Evolutionary conservation across 2,329 filamentous ascomycete species (phyloP).

Genomic region (Sporothrix protearum): DNA sequence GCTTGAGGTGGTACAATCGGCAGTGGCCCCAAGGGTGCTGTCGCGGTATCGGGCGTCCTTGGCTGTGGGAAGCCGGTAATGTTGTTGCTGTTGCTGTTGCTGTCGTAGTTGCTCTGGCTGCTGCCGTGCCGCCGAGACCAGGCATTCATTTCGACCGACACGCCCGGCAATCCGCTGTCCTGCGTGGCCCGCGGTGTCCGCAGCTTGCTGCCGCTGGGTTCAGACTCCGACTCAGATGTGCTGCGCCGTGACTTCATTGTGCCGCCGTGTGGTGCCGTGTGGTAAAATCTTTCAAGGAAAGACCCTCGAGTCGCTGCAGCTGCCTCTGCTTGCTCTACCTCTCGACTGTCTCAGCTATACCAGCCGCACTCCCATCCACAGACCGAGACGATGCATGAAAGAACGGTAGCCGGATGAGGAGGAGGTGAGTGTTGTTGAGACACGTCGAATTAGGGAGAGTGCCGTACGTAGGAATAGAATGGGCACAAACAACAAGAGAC

Average conservation of each 20-base stretch:
- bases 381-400: neutral
- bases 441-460: neutral
- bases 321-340: neutral
- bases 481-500: neutral
- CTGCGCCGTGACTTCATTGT: constrained; percentile 18
- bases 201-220: constrained; percentile 8
- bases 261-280: neutral
- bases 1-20: neutral
- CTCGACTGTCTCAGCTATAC: constrained; percentile 3
- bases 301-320: neutral
- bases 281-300: neutral
- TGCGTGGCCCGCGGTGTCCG: neutral
- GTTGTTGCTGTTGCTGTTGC: neutral
- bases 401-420: no score
- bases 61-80: neutral
- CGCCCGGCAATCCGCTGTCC: constrained; percentile 5
- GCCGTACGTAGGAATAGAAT: neutral
- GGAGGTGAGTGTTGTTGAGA: neutral
- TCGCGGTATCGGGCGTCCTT: neutral
- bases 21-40: neutral
- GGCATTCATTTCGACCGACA: constrained; percentile 16
- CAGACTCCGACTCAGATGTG: constrained; percentile 19
- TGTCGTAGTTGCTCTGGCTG: neutral
- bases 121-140: neutral
- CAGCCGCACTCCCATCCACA: neutral